phyloP scores from a whole-genome alignment of 345 rosid genomes.

The Eucalyptus cloeziana region DNA sequence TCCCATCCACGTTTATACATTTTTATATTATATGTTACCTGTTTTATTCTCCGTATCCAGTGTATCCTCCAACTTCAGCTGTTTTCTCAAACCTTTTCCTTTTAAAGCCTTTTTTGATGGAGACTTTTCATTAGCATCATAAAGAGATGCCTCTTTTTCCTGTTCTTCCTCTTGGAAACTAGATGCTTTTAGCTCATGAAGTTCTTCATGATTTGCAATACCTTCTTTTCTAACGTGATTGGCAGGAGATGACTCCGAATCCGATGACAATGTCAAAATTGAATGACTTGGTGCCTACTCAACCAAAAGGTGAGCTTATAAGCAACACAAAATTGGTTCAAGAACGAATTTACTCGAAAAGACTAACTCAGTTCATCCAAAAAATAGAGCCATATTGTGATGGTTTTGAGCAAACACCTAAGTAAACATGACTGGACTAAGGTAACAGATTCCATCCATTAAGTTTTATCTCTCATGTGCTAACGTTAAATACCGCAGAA shows the following conservation, averaged over 20 bases:
- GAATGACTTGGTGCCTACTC: conserved; percentile 29
- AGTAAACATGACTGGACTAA: neutral
- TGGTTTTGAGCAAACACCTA: neutral
- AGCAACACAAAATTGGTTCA: neutral
- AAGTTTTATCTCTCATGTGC: neutral
- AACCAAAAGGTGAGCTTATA: conserved; percentile 1
- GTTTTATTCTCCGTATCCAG: conserved; percentile 16
- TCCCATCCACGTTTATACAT: neutral
- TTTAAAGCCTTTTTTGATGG: conserved; percentile 30
- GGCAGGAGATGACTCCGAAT: conserved; percentile 54
- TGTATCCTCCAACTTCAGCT: conserved; percentile 6
- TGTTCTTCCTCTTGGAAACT: conserved; percentile 8
- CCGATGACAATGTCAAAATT: conserved; percentile 50
- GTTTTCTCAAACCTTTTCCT: conserved; percentile 34
- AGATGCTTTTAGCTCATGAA: conserved; percentile 1
- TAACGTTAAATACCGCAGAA: neutral
- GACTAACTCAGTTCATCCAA: neutral
- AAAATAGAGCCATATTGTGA: neutral
- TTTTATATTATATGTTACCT: neutral
- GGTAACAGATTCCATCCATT: neutral
- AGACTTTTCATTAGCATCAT: conserved; percentile 9
- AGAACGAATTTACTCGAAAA: neutral
- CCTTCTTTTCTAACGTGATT: conserved; percentile 3
- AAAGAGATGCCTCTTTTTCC: conserved; percentile 15
- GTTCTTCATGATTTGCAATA: neutral